These are phyloP conservation scores for Anacardium occidentale DNA, from an alignment of 345 rosid species.

Conservation along the genomic window DNA sequence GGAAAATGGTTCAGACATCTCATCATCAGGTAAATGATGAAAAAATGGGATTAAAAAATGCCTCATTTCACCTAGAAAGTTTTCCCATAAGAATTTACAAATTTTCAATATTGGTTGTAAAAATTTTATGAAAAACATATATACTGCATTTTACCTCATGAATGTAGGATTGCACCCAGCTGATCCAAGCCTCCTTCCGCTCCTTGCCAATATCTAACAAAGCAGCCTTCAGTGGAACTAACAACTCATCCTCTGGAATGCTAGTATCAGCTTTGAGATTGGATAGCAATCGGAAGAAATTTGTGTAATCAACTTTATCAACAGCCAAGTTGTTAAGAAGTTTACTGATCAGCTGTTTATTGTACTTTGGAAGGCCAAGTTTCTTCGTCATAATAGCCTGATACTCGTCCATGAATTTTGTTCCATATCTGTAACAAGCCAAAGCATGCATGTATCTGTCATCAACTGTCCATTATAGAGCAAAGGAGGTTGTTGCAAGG, in stretches of 20 bases:
- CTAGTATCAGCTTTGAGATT: constrained; percentile 68
- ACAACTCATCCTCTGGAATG: constrained; percentile 58
- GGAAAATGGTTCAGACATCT: not conserved
- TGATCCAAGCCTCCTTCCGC: constrained; percentile 90
- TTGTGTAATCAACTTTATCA: constrained; percentile 97
- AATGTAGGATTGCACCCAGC: constrained; percentile 78
- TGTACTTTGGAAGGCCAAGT: constrained; percentile 91
- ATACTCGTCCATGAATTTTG: constrained; percentile 93
- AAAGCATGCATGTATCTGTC: constrained; percentile 5
- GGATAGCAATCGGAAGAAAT: constrained; percentile 80
- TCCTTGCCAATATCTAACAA: constrained; percentile 93
- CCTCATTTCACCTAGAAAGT: not conserved
- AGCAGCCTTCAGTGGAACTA: constrained; percentile 79
- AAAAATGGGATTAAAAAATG: not conserved
- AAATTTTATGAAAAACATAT: not conserved
- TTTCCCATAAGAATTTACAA: not conserved
- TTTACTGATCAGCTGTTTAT: constrained; percentile 74
- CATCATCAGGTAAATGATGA: not conserved
- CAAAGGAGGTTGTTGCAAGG: not conserved
- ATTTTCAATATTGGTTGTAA: not conserved
- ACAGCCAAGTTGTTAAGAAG: constrained; percentile 93
- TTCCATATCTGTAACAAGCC: constrained; percentile 67
- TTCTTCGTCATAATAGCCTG: constrained; percentile 85
- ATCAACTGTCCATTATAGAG: constrained; percentile 2
- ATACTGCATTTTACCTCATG: constrained; percentile 61